phyloP scores from a whole-genome alignment of 345 rosid species.

The Isatis tinctoria region DNA sequence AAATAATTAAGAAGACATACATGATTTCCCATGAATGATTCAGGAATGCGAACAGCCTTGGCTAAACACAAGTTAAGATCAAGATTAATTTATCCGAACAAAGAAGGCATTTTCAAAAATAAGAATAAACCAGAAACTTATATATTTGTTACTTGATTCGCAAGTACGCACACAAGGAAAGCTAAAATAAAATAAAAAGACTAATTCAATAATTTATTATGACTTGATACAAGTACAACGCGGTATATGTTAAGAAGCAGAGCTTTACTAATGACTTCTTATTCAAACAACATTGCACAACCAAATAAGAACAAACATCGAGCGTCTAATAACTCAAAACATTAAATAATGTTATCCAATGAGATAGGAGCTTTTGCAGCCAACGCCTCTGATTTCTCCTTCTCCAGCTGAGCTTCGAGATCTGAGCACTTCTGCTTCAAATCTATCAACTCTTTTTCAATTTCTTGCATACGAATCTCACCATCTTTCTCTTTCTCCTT shows the following conservation, averaged over 20 bases:
- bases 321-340: neutral
- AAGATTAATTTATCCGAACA: neutral
- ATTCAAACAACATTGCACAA: neutral
- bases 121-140: neutral
- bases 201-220: no score
- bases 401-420: conserved; percentile 17
- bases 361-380: conserved; percentile 11
- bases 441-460: neutral
- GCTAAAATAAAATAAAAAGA: no score
- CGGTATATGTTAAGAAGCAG: neutral
- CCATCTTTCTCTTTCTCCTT: neutral
- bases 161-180: neutral
- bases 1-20: no score
- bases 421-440: neutral
- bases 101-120: neutral
- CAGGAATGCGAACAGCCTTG: no score
- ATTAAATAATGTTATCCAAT: neutral
- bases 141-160: neutral
- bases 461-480: neutral
- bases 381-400: neutral
- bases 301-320: neutral
- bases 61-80: neutral
- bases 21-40: no score
- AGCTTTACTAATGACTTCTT: neutral
- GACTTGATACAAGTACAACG: no score